Base-by-base conservation (phyloP, 2,329 filamentous ascomycete species). In the Xylariaceae sp. region DNA sequence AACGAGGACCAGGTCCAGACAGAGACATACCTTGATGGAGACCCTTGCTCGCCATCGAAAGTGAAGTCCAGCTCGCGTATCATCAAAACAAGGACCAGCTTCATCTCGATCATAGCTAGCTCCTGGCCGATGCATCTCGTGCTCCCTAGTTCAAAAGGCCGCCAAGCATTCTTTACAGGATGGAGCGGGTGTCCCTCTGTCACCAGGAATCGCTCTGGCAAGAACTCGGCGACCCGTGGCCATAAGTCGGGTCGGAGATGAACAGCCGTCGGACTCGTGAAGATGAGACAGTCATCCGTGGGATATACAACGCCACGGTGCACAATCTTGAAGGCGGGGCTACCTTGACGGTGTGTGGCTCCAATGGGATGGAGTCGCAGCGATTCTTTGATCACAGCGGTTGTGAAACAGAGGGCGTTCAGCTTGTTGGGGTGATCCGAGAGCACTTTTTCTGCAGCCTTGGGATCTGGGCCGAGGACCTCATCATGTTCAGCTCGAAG, bases 381-480 rank as follows among this genome's bases (percentile, higher is more conserved):
- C 0, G 68, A 62, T 54, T 82, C 78, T 43, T 76, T 76, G 42
- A 78, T 66, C 4, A 78, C 67, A n/a, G 72, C 75, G 3, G 62
- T 62, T 1, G 74, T 74, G 50, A 77, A 80, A 0, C 64, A 61
- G 3, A 81, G 62, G 6, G 67, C 60, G 48, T 73, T 73, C 37
- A 80, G 60, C 4, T 69, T 61, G 22, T 65, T 56, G 1, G 73
- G 69, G 4, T 71, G 56, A 11, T 63, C 57, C 3, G 70, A 56
- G 12, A 69, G 50, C 0, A 26, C 11, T 11, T 26, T 11, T 11
- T 11, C 22, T 26, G 11, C 22, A 26, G 11, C 6, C 6, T 6
- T 11, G 11, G 22, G 22, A 26, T 26, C 22, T 11, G 6, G 6
- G 6, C 11, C 22, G 11, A 11, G 22, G 22, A 26, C 22, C 22